Conservation (phyloP, 164 flowering plant species). For the Malania oleifera region DNA sequence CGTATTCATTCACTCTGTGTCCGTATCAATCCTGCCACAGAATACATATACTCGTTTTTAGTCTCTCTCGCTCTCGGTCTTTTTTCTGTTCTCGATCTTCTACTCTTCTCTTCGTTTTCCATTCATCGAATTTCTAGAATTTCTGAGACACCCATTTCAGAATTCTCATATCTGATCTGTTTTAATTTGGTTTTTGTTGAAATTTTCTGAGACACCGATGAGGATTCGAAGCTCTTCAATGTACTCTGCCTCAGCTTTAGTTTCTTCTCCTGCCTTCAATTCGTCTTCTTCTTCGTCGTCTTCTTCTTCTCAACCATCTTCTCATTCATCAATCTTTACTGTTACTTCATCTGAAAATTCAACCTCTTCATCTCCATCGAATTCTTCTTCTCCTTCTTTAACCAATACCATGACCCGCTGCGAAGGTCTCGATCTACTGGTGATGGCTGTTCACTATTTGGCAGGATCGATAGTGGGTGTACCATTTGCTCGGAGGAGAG, state of each 20-base stretch:
- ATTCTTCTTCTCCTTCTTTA: constrained; percentile 16
- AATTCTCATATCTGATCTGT: constrained; percentile 12
- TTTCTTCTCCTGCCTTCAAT: neutral
- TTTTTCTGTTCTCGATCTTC: constrained; percentile 6
- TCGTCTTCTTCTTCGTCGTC: constrained; percentile 18
- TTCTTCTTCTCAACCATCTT: neutral
- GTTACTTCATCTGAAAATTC: constrained; percentile 11
- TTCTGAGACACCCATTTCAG: constrained; percentile 15
- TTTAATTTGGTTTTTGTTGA: constrained; percentile 2
- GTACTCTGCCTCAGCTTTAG: constrained; percentile 3
- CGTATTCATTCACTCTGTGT: too few species aligned
- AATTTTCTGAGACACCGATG: constrained; percentile 11
- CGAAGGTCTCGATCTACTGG: constrained; percentile 47
- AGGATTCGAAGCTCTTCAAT: constrained; percentile 21
- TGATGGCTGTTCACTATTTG: constrained; percentile 36
- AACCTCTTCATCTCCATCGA: constrained; percentile 5
- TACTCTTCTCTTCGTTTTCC: neutral
- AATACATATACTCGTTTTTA: too few species aligned
- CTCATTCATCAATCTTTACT: constrained; percentile 12
- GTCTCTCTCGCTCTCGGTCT: constrained; percentile 9
- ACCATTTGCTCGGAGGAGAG: constrained; percentile 42
- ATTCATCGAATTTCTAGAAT: neutral
- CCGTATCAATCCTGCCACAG: too few species aligned
- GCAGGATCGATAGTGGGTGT: constrained; percentile 38
- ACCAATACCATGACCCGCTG: constrained; percentile 22